Base-by-base conservation (phyloP, 2,329 filamentous ascomycete species). In the Aspergillus udagawae region DNA sequence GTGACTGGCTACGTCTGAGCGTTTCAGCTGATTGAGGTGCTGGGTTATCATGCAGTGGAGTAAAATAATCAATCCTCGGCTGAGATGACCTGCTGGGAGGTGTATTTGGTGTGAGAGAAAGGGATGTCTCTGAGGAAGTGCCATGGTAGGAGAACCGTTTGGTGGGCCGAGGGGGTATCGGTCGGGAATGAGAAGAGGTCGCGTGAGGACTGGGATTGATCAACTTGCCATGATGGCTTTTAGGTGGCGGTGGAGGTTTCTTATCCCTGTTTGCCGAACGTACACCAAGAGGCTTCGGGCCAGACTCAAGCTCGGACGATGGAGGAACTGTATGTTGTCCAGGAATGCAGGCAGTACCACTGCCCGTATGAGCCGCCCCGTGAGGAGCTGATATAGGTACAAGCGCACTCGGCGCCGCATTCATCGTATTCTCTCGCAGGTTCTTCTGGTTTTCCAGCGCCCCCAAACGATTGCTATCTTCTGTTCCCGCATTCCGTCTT, bases 221-320 rank as follows among this genome's bases (percentile, higher is more conserved):
- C 20, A 87, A 80, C 72, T 88, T 92, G 4, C 91, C 91, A 74
- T 92, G 89, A 54, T 89, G 85, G 52, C 88, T 91, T 68, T 83
- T 91, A 10, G 89, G 89, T 6, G 88, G 88, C 4, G 70, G 70
- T 5, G 90, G 89, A 14, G 88, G 88, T 61, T 84, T 84, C 73
- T 84, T 86, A 68, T 87, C 89, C 62, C 80, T 65, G 59, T 60
- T 69, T 21, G 48, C 56, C 49, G 59, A 69, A 62, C 48, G 78
- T 66, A 50, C 72, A 5, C 58, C 51, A 32, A 63, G 53, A 12
- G 62, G 69, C 58, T 66, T 75, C 42, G 70, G 75, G 53, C 82
- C 76, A 42, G 78, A 77, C 44, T 85, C 83, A 1, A 77, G 77
- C 51, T 85, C 83, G 3, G 79, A 75, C 10, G 78, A 77, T 2